Percentiles rank a stretch among this genome's conserved stretches.
Evolutionary conservation across 257 asterid genomes (phyloP).

Genomic region (Forsythia suspensa): DNA sequence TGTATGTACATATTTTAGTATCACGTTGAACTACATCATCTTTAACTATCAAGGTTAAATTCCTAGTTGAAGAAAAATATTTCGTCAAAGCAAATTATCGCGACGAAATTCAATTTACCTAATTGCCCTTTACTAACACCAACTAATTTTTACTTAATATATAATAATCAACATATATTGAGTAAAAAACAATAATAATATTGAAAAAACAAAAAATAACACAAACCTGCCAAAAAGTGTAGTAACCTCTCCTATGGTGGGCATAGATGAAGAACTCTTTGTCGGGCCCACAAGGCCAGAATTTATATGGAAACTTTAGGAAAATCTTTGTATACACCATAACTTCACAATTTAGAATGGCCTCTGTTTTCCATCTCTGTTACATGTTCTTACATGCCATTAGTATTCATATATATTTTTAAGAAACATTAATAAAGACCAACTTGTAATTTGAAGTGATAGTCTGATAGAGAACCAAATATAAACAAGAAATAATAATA

Average conservation of each 20-base stretch:
- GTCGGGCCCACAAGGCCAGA: conserved; percentile 87
- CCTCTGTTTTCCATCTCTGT: conserved; percentile 96
- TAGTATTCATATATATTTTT: conserved; percentile 1
- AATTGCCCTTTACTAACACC: not conserved
- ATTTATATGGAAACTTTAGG: conserved; percentile 67
- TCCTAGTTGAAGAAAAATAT: too few relatives aligned
- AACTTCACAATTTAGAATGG: conserved; percentile 65
- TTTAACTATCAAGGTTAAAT: not conserved
- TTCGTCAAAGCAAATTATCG: not conserved
- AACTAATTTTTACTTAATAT: not conserved
- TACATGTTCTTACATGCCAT: conserved; percentile 24
- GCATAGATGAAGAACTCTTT: conserved; percentile 93
- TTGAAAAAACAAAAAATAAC: not conserved
- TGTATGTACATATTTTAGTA: too few relatives aligned
- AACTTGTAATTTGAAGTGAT: too few relatives aligned
- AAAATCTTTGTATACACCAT: conserved; percentile 91
- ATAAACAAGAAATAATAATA: too few relatives aligned
- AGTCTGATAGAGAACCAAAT: not conserved
- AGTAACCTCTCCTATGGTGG: conserved; percentile 88
- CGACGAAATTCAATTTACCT: not conserved
- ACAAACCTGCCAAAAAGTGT: conserved; percentile 94
- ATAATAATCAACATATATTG: too few relatives aligned
- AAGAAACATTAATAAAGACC: too few relatives aligned
- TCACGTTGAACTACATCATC: too few relatives aligned
- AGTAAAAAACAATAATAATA: not conserved